Base-by-base conservation (phyloP, 495 filamentous ascomycete genomes). In the Trichocladium uniseriatum region DNA sequence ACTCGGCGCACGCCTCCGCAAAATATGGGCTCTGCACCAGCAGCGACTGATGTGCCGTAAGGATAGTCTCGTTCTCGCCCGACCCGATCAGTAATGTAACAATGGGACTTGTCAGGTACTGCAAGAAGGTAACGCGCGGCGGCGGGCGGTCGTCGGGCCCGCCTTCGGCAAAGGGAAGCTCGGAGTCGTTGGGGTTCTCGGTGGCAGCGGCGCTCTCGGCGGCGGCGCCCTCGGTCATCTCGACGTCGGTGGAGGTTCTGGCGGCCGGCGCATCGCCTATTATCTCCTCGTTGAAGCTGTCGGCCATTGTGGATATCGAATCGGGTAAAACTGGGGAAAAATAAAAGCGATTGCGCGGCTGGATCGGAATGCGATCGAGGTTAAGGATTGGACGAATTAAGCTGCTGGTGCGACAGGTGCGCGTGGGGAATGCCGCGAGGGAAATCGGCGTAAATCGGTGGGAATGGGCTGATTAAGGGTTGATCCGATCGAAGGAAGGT, bases 1-100 rank as follows among this genome's bases (percentile, higher is more conserved):
- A 83, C 21, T 77, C 61, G 8, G 70, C 63, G 53, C 82, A 81
- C 2, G 72, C 66, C 15, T 81, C 75, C n/a, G 72, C 66, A 64
- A 97, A 86, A 55, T 75, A 87, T 4, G 89, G 84, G 19, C 84
- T 89, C 52, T 80, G 75, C 4, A 72, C 59, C 31, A 97, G 76
- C 40, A 95, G 73, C 13, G 67, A 80, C 63, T 94, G 85, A 60
- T 95, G 91, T 6, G 88, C 89, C 8, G 74, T 81, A 20, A 95
- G 75, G 14, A 78, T 65, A 8, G 80, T 79, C 54, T 79, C 70
- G 3, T 69, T 60, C 8, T 78, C 77, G 31, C 79, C 79, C 32
- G 61, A 58, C 22, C 91, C 90, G 21, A 94, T 73, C n/a, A 80
- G 54, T 15, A 95, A 68, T 18, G 83, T 82, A 31, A 97, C 78